These are phyloP conservation scores for Tuber aestivum DNA, from an alignment of 495 filamentous ascomycete genomes.

Conservation along the genomic window DNA sequence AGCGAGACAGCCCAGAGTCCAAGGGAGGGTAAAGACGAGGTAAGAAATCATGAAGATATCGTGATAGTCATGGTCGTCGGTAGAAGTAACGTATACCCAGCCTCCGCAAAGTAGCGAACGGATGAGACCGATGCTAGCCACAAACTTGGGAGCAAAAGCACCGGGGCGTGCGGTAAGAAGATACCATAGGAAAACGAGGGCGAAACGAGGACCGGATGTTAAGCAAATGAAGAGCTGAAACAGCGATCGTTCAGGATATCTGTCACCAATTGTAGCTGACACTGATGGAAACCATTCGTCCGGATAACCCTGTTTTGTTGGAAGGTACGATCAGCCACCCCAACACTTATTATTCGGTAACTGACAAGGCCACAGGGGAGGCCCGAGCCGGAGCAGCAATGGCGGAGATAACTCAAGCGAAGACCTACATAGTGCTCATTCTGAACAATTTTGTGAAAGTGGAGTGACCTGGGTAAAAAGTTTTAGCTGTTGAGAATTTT, in stretches of 20 bases:
- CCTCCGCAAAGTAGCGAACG: slow-evolving; percentile 92
- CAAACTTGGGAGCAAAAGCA: slow-evolving; percentile 68
- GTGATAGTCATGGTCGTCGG: slow-evolving; percentile 97
- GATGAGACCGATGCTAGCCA: slow-evolving; percentile 74
- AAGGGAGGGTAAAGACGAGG: slow-evolving; percentile 85
- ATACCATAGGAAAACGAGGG: slow-evolving; percentile 87
- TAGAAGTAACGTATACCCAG: slow-evolving; percentile 98
- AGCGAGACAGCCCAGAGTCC: slow-evolving; percentile 85
- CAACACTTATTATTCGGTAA: background rate
- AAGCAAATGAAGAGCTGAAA: slow-evolving; percentile 97
- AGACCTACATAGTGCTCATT: slow-evolving; percentile 79
- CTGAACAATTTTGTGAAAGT: slow-evolving; percentile 94
- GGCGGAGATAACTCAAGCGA: background rate
- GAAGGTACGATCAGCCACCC: background rate
- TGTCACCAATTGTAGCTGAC: slow-evolving; percentile 95
- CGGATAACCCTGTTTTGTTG: slow-evolving; percentile 63
- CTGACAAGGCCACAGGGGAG: background rate
- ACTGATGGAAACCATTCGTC: slow-evolving; percentile 99
- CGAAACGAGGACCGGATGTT: slow-evolving; percentile 88
- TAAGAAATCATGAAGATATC: slow-evolving; percentile 99
- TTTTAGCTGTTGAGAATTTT: slow-evolving; percentile 19
- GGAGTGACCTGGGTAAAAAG: slow-evolving; percentile 52
- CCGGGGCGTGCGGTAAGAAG: slow-evolving; percentile 73
- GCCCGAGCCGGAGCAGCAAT: background rate
- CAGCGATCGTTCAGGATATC: slow-evolving; percentile 92